Conservation (phyloP, 2,329 filamentous ascomycete species). For the Biscogniauxia marginata region DNA sequence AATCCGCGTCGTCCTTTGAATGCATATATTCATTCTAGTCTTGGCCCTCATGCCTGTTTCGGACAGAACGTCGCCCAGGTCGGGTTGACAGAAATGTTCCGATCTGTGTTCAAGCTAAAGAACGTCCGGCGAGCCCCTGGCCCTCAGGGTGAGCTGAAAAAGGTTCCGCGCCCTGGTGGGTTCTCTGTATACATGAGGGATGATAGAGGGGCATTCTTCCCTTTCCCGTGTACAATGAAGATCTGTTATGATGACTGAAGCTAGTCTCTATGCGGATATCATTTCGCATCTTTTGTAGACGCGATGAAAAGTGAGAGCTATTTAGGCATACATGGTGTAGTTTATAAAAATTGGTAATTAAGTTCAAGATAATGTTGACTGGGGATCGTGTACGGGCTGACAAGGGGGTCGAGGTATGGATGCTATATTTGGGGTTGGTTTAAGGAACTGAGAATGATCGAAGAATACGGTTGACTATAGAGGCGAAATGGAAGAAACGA, state of each 20-base stretch:
- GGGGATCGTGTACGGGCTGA: no score
- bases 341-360: no score
- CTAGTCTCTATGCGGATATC: neutral
- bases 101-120: constrained; percentile 59
- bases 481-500: no score
- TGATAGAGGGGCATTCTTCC: constrained; percentile 59
- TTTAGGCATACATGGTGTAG: no score
- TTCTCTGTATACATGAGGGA: constrained; percentile 63
- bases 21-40: constrained; percentile 63
- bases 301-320: neutral
- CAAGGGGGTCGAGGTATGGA: no score
- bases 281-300: neutral
- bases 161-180: constrained; percentile 54
- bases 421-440: no score
- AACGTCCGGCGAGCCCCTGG: constrained; percentile 62
- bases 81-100: constrained; percentile 66
- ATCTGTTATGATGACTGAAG: constrained; percentile 31
- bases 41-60: constrained; percentile 62
- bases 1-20: constrained; percentile 62
- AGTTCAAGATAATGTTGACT: no score
- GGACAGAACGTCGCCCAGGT: constrained; percentile 60
- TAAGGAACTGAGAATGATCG: no score
- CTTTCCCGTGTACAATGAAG: constrained; percentile 39
- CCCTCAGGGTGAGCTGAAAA: constrained; percentile 66
- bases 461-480: no score